These are phyloP conservation scores for Phytophthora kernoviae DNA, from an alignment of 352 stramenopile genomes.

Conservation along the genomic window DNA sequence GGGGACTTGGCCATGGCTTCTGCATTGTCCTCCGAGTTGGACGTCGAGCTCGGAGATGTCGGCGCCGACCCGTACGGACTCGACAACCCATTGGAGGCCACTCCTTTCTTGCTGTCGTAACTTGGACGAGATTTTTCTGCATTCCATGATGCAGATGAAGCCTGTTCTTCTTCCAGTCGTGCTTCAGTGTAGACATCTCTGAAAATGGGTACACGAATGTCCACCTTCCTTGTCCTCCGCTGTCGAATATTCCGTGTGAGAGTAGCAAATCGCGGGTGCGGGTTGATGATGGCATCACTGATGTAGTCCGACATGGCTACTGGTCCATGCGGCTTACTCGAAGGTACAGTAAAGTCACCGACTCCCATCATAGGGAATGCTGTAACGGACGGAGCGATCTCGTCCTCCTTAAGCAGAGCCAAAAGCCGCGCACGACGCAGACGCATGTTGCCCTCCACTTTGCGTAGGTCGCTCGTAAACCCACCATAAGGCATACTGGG, in stretches of 20 bases:
- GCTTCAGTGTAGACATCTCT: slow-evolving; percentile 82
- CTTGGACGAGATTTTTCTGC: slow-evolving; percentile 77
- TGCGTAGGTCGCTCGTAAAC: slow-evolving; percentile 94
- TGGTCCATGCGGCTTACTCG: slow-evolving; percentile 59
- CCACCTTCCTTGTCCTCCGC: slow-evolving; percentile 85
- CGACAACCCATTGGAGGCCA: slow-evolving; percentile 10
- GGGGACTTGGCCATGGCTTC: slow-evolving; percentile 79
- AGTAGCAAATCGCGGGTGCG: slow-evolving; percentile 98
- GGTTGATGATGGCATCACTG: slow-evolving; percentile 98
- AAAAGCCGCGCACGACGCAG: slow-evolving; percentile 95
- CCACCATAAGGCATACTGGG: slow-evolving; percentile 92
- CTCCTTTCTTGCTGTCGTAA: slow-evolving; percentile 71
- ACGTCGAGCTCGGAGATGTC: slow-evolving; percentile 47
- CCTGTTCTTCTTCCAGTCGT: slow-evolving; percentile 74
- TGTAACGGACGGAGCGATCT: slow-evolving; percentile 97
- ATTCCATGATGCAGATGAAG: slow-evolving; percentile 51
- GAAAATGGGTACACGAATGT: slow-evolving; percentile 89
- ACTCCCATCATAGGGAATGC: slow-evolving; percentile 97
- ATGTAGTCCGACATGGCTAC: slow-evolving; percentile 96
- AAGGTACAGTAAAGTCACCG: slow-evolving; percentile 89
- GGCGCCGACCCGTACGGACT: slow-evolving; percentile 24
- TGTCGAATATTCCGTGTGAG: slow-evolving; percentile 99
- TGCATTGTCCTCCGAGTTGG: slow-evolving; percentile 51
- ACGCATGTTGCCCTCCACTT: slow-evolving; percentile 98
- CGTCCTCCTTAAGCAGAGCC: slow-evolving; percentile 92